Evolutionary conservation across 148 eudicot species (phyloP).

Genomic region (Heliamphora exappendiculata): DNA sequence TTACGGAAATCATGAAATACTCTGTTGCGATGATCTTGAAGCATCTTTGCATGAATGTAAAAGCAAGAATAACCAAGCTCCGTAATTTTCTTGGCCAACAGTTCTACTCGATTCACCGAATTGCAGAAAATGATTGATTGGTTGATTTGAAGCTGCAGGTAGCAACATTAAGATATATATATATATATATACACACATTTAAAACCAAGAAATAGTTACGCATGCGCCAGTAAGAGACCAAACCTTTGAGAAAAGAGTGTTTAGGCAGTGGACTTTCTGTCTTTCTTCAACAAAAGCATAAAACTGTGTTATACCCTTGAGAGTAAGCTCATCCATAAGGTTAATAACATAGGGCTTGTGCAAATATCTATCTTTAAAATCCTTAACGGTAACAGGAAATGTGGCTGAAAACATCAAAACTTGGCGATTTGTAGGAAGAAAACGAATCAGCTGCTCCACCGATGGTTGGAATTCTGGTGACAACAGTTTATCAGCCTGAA

Average conservation of each 20-base stretch:
- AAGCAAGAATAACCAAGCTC: constrained; percentile 93
- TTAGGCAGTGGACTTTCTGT: constrained; percentile 84
- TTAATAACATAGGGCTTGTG: constrained; percentile 71
- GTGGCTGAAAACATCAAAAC: constrained; percentile 85
- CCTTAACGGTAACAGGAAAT: constrained; percentile 88
- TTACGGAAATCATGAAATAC: constrained; percentile 92
- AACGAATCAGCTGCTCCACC: constrained; percentile 57
- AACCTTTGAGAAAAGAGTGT: constrained; percentile 93
- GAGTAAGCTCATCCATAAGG: constrained; percentile 89
- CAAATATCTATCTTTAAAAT: constrained; percentile 71
- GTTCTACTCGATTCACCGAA: constrained; percentile 87
- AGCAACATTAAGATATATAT: neutral
- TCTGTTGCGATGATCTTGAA: constrained; percentile 90
- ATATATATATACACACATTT: too few relatives aligned
- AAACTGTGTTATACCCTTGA: constrained; percentile 80
- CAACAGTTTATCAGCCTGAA: constrained; percentile 74
- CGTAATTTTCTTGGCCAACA: constrained; percentile 83
- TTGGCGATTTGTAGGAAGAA: constrained; percentile 57
- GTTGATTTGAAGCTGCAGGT: constrained; percentile 84
- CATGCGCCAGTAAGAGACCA: neutral
- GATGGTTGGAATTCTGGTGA: constrained; percentile 84
- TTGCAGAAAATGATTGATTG: constrained; percentile 93
- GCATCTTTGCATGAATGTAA: constrained; percentile 95
- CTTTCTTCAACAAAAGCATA: constrained; percentile 95
- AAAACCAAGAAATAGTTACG: neutral